Evolutionary conservation across 1,284 basidiomycete genomes (phyloP).

Genomic region (Schizophyllum amplum): DNA sequence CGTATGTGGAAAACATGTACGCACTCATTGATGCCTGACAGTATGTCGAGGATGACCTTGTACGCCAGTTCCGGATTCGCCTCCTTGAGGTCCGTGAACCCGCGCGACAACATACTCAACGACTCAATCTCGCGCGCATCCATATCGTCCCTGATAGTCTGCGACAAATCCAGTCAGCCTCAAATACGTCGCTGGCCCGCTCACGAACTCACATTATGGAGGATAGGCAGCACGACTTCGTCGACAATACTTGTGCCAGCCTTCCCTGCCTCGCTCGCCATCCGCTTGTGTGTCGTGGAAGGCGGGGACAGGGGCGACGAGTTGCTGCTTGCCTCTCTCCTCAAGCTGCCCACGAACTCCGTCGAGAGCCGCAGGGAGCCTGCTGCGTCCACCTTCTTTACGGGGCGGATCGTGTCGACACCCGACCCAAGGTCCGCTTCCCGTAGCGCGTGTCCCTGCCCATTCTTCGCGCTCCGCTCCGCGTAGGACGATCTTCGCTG

Average conservation of each 20-base stretch:
- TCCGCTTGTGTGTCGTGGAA: slow-evolving; percentile 34
- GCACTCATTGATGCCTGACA: slow-evolving; percentile 88
- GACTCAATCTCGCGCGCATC: slow-evolving; percentile 85
- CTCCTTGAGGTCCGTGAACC: slow-evolving; percentile 78
- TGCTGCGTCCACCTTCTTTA: slow-evolving; percentile 82
- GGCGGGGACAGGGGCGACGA: slow-evolving; percentile 41
- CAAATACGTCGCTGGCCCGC: neutral
- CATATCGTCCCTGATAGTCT: slow-evolving; percentile 78
- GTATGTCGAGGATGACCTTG: slow-evolving; percentile 78
- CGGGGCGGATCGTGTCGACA: slow-evolving; percentile 83
- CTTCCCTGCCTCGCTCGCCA: slow-evolving; percentile 47
- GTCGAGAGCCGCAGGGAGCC: slow-evolving; percentile 73
- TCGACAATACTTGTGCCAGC: slow-evolving; percentile 71
- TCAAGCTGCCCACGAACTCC: slow-evolving; percentile 71
- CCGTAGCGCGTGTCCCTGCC: slow-evolving; percentile 68
- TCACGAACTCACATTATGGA: slow-evolving; percentile 56
- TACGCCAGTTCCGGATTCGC: slow-evolving; percentile 82
- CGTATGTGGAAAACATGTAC: slow-evolving; percentile 22
- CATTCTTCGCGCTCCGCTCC: slow-evolving; percentile 53
- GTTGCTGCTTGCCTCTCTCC: slow-evolving; percentile 39
- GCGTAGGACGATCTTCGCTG: slow-evolving; percentile 65
- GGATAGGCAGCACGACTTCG: slow-evolving; percentile 71
- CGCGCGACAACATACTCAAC: slow-evolving; percentile 81
- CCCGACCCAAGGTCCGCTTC: slow-evolving; percentile 81
- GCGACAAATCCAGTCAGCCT: slow-evolving; percentile 11